Conservation (phyloP, 306 rosid genomes). For the Trifolium repens region DNA sequence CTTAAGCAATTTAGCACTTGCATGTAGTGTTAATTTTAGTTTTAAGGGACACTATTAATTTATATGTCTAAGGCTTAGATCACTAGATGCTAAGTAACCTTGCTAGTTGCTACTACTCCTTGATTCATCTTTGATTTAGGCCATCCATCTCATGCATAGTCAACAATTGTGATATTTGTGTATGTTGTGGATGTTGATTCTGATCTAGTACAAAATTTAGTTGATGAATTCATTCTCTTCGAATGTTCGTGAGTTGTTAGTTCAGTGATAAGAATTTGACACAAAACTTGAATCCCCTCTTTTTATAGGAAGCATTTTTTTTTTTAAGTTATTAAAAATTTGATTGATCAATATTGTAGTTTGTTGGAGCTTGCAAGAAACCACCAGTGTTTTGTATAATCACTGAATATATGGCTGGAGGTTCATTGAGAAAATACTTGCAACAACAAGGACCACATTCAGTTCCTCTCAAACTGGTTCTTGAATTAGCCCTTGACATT, state of each 20-base stretch:
- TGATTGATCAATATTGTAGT: conserved; percentile 57
- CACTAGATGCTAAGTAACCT: background rate
- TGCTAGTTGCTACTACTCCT: background rate
- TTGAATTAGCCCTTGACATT: conserved; percentile 78
- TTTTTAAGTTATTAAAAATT: conserved; percentile 4
- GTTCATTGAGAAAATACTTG: conserved; percentile 76
- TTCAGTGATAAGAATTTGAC: too few species aligned
- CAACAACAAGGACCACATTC: conserved; percentile 85
- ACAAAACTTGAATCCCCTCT: too few species aligned
- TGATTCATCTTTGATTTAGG: conserved; percentile 11
- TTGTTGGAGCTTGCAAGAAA: conserved; percentile 97
- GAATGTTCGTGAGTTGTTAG: background rate
- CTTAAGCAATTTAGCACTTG: background rate
- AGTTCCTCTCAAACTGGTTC: conserved; percentile 69
- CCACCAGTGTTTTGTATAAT: conserved; percentile 96
- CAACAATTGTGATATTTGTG: background rate
- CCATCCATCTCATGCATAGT: conserved; percentile 6
- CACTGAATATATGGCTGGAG: conserved; percentile 88
- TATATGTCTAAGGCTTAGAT: background rate
- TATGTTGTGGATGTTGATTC: conserved; percentile 6
- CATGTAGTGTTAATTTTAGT: too few species aligned
- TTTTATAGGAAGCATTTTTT: too few species aligned
- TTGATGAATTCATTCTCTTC: conserved; percentile 10
- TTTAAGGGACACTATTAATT: background rate
- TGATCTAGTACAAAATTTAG: background rate